Conservation (phyloP, 2,329 filamentous ascomycete species). For the Cladophialophora exuberans region DNA sequence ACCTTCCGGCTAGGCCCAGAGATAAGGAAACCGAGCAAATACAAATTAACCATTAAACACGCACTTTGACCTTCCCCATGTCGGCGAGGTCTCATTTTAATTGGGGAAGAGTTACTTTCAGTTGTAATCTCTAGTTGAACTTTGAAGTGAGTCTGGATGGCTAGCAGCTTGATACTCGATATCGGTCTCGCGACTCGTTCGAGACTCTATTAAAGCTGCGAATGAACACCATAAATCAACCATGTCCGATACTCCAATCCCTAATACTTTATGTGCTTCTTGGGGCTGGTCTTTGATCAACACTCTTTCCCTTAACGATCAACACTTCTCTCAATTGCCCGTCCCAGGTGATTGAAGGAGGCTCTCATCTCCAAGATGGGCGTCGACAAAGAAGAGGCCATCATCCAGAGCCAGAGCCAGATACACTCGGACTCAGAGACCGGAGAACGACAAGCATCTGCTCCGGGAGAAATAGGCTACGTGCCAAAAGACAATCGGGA, state of each 20-base stretch:
- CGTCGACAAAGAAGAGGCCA: constrained; percentile 1
- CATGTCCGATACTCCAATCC: neutral
- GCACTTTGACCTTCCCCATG: constrained; percentile 7
- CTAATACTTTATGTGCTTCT: neutral
- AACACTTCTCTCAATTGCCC: neutral
- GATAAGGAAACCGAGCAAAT: neutral
- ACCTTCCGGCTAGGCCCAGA: neutral
- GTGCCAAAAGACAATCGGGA: constrained; percentile 24
- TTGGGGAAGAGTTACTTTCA: neutral
- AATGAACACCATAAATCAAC: constrained; percentile 6
- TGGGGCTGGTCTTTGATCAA: neutral
- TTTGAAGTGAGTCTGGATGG: neutral
- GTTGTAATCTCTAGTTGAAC: neutral
- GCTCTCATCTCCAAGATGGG: neutral
- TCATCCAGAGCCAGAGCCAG: constrained; percentile 1
- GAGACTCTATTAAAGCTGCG: constrained; percentile 10
- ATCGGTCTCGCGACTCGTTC: neutral
- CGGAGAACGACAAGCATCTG: neutral
- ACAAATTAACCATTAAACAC: constrained; percentile 1
- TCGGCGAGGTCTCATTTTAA: neutral
- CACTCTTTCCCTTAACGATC: neutral
- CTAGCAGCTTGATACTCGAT: constrained; percentile 6
- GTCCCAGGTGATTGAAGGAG: neutral
- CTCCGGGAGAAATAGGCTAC: too few relatives aligned
- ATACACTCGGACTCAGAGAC: constrained; percentile 1